These are phyloP conservation scores for Rhodotorula sp. DNA, from an alignment of 1,284 basidiomycete species.

Conservation along the genomic window DNA sequence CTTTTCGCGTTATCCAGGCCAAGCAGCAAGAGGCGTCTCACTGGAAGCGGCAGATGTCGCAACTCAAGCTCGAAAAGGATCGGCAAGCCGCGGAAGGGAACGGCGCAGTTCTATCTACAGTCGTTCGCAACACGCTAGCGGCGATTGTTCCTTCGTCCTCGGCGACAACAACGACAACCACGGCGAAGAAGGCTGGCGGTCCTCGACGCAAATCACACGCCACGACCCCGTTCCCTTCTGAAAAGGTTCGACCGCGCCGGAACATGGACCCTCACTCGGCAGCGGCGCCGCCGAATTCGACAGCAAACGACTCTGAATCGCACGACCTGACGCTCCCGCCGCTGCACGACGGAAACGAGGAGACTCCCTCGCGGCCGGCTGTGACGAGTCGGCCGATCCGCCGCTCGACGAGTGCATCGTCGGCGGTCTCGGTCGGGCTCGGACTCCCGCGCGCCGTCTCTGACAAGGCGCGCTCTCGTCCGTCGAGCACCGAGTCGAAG, in stretches of 20 bases:
- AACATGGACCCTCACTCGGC: not conserved
- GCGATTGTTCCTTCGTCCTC: not conserved
- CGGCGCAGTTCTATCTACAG: not conserved
- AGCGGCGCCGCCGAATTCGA: not conserved
- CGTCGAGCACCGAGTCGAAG: slow-evolving; percentile 5
- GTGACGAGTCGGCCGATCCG: not conserved
- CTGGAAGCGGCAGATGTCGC: slow-evolving; percentile 36
- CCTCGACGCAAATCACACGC: slow-evolving; percentile 1
- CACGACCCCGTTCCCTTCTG: slow-evolving; percentile 5
- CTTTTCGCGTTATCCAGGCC: slow-evolving; percentile 4
- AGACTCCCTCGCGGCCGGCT: slow-evolving; percentile 7
- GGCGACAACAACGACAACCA: not conserved
- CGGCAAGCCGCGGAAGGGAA: not conserved
- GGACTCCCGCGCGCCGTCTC: not conserved
- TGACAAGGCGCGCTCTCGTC: not conserved
- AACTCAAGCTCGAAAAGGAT: slow-evolving; percentile 22
- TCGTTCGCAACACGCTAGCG: not conserved
- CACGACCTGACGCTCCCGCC: slow-evolving; percentile 22
- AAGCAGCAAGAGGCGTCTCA: slow-evolving; percentile 39
- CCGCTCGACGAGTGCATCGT: not conserved
- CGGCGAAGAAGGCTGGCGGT: not conserved
- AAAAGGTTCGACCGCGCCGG: not conserved
- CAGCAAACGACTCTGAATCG: slow-evolving; percentile 4
- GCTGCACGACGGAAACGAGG: slow-evolving; percentile 3
- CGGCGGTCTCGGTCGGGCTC: not conserved